phyloP scores from a whole-genome alignment of 495 filamentous ascomycete genomes.

The Aspergillus mulundensis region DNA sequence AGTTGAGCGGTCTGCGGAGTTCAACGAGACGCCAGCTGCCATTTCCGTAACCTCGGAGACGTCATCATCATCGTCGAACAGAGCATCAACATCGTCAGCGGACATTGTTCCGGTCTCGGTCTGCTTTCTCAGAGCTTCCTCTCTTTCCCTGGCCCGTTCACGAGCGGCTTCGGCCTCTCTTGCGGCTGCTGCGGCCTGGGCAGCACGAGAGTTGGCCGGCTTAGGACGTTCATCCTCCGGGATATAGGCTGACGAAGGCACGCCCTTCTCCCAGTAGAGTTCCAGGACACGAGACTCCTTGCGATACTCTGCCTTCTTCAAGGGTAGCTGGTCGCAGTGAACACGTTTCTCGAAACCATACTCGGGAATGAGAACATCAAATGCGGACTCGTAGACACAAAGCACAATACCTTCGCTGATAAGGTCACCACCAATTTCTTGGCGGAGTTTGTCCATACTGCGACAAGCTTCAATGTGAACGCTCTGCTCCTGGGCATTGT shows the following conservation, averaged over 20 bases:
- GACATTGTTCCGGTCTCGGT: slow-evolving; percentile 91
- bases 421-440: slow-evolving; percentile 81
- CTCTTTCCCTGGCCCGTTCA: slow-evolving; percentile 71
- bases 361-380: slow-evolving; percentile 96
- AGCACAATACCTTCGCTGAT: slow-evolving; percentile 97
- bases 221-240: slow-evolving; percentile 95
- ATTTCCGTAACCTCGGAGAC: slow-evolving; percentile 80
- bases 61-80: slow-evolving; percentile 91
- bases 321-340: slow-evolving; percentile 93
- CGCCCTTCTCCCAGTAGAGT: slow-evolving; percentile 99
- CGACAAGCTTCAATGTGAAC: slow-evolving; percentile 98
- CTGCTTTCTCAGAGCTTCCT: slow-evolving; percentile 83
- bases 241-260: slow-evolving; percentile 91
- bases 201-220: slow-evolving; percentile 54
- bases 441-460: slow-evolving; percentile 82
- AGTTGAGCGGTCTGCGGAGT: slow-evolving; percentile 71
- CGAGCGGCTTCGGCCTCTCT: slow-evolving; percentile 76
- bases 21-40: slow-evolving; percentile 80
- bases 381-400: slow-evolving; percentile 97
- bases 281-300: slow-evolving; percentile 92
- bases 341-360: slow-evolving; percentile 99
- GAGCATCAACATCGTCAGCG: slow-evolving; percentile 81
- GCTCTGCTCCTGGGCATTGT: slow-evolving; percentile 96
- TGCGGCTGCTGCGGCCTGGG: slow-evolving; percentile 70
- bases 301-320: slow-evolving; percentile 98